A percentile compares a stretch with the other conserved stretches of the same genome.
These are phyloP conservation scores for Chrysanthemum makinoi DNA, from an alignment of 129 eudicot genomes.

Conservation along the genomic window DNA sequence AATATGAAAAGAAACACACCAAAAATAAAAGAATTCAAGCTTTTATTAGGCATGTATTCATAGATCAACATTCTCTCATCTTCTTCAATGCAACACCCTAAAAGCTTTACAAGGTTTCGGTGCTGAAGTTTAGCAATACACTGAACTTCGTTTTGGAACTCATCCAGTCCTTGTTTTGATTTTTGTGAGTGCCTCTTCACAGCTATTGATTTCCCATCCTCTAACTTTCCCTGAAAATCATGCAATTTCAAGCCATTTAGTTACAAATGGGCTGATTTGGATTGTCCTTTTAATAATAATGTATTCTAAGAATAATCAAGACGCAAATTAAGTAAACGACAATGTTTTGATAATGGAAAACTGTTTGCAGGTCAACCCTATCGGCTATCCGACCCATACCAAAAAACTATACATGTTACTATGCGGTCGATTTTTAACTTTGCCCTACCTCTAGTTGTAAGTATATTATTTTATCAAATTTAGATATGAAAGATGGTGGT, in stretches of 20 bases:
- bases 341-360: too few relatives aligned
- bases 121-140: constrained; percentile 44
- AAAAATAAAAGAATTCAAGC: constrained; percentile 37
- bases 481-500: neutral
- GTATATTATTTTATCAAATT: neutral
- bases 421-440: too few relatives aligned
- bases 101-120: constrained; percentile 39
- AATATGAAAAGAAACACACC: constrained; percentile 12
- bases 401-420: too few relatives aligned
- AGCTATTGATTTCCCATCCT: constrained; percentile 35
- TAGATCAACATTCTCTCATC: constrained; percentile 35
- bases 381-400: too few relatives aligned
- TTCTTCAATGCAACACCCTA: constrained; percentile 36
- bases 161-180: constrained; percentile 41
- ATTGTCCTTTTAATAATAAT: too few relatives aligned
- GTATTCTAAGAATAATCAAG: too few relatives aligned
- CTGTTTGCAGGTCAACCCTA: too few relatives aligned
- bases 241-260: too few relatives aligned
- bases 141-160: constrained; percentile 42
- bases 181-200: constrained; percentile 36
- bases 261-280: too few relatives aligned
- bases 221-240: constrained; percentile 18
- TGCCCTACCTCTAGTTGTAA: neutral
- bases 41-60: constrained; percentile 47
- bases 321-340: too few relatives aligned